These are phyloP conservation scores for Fusarium sp. DNA, from an alignment of 2,329 filamentous ascomycete genomes.

Conservation along the genomic window DNA sequence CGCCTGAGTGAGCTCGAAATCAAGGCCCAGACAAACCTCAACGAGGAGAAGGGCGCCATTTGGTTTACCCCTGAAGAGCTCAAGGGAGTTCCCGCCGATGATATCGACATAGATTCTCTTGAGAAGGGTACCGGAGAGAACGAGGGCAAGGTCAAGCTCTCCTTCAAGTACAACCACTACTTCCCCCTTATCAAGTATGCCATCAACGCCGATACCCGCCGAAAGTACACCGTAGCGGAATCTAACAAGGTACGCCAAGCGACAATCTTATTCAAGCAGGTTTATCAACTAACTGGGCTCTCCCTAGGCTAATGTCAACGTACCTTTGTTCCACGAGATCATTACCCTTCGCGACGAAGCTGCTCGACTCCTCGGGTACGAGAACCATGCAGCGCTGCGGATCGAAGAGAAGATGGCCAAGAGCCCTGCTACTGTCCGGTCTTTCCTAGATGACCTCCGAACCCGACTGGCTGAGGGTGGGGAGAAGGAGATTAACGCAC, in stretches of 20 bases:
- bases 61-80: conserved; percentile 81
- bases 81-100: conserved; percentile 77
- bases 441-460: conserved; percentile 76
- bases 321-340: conserved; percentile 77
- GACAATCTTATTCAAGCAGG: neutral
- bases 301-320: conserved; percentile 70
- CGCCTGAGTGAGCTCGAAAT: conserved; percentile 77
- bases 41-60: conserved; percentile 82
- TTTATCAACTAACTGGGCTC: neutral
- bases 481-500: conserved; percentile 71
- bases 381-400: conserved; percentile 77
- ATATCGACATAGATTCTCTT: conserved; percentile 68
- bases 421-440: conserved; percentile 73
- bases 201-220: conserved; percentile 72
- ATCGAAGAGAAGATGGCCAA: conserved; percentile 91
- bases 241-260: conserved; percentile 72
- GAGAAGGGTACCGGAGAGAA: conserved; percentile 78
- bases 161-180: conserved; percentile 85
- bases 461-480: conserved; percentile 74
- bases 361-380: conserved; percentile 78
- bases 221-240: conserved; percentile 75
- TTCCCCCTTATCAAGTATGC: conserved; percentile 83
- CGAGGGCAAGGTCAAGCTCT: conserved; percentile 77
- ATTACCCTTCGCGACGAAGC: conserved; percentile 80
- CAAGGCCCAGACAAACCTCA: conserved; percentile 80